Evolutionary conservation across 1,284 basidiomycete species (phyloP).

Genomic region (Trichosporon coremiiforme): DNA sequence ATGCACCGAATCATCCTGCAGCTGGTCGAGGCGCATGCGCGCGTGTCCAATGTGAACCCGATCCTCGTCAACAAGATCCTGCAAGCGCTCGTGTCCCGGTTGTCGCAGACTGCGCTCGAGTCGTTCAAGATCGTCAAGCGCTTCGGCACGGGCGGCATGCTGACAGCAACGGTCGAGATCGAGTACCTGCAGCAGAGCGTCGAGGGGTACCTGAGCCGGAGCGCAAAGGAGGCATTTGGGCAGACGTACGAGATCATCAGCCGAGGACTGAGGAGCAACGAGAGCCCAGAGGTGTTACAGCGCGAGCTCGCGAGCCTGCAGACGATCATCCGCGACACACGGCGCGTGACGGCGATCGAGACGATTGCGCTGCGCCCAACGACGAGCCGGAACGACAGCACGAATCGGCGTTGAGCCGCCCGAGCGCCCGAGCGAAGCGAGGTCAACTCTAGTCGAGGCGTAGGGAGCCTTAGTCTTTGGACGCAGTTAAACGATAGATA

Average conservation of each 20-base stretch:
- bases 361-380: conserved; percentile 58
- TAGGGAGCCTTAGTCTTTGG: too few species aligned
- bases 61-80: conserved; percentile 79
- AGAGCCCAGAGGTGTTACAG: conserved; percentile 69
- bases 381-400: neutral
- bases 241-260: conserved; percentile 93
- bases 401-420: neutral
- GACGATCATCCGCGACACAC: conserved; percentile 79
- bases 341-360: conserved; percentile 88
- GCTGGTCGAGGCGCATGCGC: conserved; percentile 89
- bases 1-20: conserved; percentile 87
- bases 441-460: too few species aligned
- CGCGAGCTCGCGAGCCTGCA: conserved; percentile 88
- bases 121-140: conserved; percentile 82
- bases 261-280: conserved; percentile 60
- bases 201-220: conserved; percentile 73
- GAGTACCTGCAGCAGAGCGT: conserved; percentile 98
- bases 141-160: conserved; percentile 98
- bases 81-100: conserved; percentile 75
- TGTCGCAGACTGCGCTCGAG: conserved; percentile 76
- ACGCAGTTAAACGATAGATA: too few species aligned
- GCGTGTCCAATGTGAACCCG: conserved; percentile 78
- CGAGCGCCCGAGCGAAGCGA: neutral
- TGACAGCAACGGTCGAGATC: conserved; percentile 96
- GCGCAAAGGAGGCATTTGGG: conserved; percentile 78